phyloP scores from a whole-genome alignment of 2,329 filamentous ascomycete genomes.

The Ophiognomonia clavigignenti-juglandacearum region DNA sequence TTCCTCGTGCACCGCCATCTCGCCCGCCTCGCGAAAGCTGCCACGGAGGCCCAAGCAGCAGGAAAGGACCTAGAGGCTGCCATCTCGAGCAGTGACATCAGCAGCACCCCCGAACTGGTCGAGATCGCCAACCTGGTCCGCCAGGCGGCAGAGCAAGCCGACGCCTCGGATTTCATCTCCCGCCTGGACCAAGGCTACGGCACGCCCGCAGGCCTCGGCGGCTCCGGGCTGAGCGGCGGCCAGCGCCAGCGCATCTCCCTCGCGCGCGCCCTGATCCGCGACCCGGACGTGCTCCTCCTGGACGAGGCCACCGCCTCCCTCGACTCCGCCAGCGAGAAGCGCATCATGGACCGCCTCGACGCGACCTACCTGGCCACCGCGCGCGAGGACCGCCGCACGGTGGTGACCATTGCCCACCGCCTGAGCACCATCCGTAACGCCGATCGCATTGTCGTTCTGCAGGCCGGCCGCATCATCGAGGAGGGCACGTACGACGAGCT shows the following conservation, averaged over 20 bases:
- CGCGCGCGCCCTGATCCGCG: slow-evolving; percentile 50
- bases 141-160: slow-evolving; percentile 49
- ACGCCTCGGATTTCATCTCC: slow-evolving; percentile 53
- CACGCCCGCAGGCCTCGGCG: slow-evolving; percentile 47
- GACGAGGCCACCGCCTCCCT: slow-evolving; percentile 60
- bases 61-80: too few species aligned
- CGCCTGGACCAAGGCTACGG: slow-evolving; percentile 48
- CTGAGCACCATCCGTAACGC: slow-evolving; percentile 57
- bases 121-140: slow-evolving; percentile 48
- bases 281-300: slow-evolving; percentile 53
- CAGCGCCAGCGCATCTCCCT: slow-evolving; percentile 57
- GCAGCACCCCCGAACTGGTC: not conserved
- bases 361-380: too few species aligned
- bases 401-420: slow-evolving; percentile 61
- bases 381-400: too few species aligned
- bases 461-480: slow-evolving; percentile 52
- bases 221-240: slow-evolving; percentile 52
- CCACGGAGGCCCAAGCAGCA: too few species aligned
- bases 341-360: slow-evolving; percentile 42
- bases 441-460: slow-evolving; percentile 61
- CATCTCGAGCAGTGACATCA: too few species aligned
- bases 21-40: slow-evolving; percentile 43
- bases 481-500: slow-evolving; percentile 57
- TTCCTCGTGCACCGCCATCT: slow-evolving; percentile 45
- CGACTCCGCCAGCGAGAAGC: slow-evolving; percentile 52